Base-by-base conservation (phyloP, 768 basidiomycete species). In the Trametes cubensis region DNA sequence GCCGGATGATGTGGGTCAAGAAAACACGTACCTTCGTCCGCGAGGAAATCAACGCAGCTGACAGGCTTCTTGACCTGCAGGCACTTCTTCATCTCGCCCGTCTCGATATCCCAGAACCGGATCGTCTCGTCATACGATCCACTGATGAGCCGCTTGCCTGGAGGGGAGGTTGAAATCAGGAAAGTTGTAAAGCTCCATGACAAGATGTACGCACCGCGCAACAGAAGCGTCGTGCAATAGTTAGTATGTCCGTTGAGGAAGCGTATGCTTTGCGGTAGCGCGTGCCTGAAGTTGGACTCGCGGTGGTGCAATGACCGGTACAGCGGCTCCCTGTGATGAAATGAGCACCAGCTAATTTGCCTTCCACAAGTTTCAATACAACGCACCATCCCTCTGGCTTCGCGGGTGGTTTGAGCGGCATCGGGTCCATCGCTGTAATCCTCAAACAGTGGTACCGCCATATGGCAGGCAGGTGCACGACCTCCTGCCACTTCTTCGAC, bases 51-150 rank as follows among this genome's bases (percentile, higher is more conserved):
- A 44, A 95, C 85, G 73, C 94, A 94, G 63, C 92, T 92, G 38
- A 95, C 92, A 1, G 93, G 89, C 67, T 94, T 95, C 78, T 94
- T 94, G 13, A 93, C 92, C 58, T 84, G 81, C 46, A 94, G 70
- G 66, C 89, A 92, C 68, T 89, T 90, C 75, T 88, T 87, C 76
- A 83, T 76, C 67, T 83, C 82, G 5, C 82, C 85, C 0, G 81
- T 83, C 55, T 80, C 81, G 21, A 96, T 81, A 71, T 95, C 90
- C 94, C 94, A 96, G 74, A 96, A 92, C 14, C 94, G 81, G 62
- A 96, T 95, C 1, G 90, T 93, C 73, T 94, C 94, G 58, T 95
- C 94, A 69, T 95, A 94, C 26, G 89, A 91, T 17, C 94, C 94
- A 65, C 90, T 93, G 65, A 96, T 92, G 44, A 96, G 78, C 10